These are phyloP conservation scores for Solanum tarapatanum DNA, from an alignment of 257 asterid genomes.

Conservation along the genomic window DNA sequence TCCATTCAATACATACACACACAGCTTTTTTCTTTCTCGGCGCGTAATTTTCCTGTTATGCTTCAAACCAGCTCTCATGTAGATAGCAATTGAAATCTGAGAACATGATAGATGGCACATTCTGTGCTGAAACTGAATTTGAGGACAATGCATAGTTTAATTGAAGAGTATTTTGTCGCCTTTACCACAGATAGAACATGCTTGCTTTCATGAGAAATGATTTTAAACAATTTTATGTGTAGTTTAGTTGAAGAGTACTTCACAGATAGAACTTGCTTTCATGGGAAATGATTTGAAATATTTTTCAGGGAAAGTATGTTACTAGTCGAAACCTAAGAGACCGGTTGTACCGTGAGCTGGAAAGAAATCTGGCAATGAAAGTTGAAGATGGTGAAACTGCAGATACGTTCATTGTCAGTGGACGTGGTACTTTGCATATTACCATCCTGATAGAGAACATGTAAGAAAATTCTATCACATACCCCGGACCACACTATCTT, in stretches of 20 bases:
- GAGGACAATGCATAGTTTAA: neutral
- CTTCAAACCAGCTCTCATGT: neutral
- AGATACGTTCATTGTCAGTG: slow-evolving; percentile 83
- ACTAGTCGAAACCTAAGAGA: slow-evolving; percentile 92
- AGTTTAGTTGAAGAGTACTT: neutral
- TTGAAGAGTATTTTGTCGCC: neutral
- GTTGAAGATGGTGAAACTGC: slow-evolving; percentile 98
- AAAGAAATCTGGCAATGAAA: slow-evolving; percentile 90
- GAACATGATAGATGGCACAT: neutral
- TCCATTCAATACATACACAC: neutral
- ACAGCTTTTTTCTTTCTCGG: neutral
- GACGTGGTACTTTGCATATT: slow-evolving; percentile 94
- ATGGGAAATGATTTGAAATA: neutral
- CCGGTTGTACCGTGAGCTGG: slow-evolving; percentile 88
- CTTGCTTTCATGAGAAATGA: slow-evolving; percentile 1
- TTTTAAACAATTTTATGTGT: neutral
- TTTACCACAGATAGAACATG: neutral
- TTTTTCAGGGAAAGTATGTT: slow-evolving; percentile 72
- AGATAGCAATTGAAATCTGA: neutral
- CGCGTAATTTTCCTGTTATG: neutral
- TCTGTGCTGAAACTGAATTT: neutral
- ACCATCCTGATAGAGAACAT: slow-evolving; percentile 90
- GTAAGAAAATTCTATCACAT: slow-evolving; percentile 29
- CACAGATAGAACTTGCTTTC: slow-evolving; percentile 1
- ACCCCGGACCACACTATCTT: neutral